Base-by-base conservation (phyloP, 2,329 filamentous ascomycete genomes). In the Colletotrichum aenigma region DNA sequence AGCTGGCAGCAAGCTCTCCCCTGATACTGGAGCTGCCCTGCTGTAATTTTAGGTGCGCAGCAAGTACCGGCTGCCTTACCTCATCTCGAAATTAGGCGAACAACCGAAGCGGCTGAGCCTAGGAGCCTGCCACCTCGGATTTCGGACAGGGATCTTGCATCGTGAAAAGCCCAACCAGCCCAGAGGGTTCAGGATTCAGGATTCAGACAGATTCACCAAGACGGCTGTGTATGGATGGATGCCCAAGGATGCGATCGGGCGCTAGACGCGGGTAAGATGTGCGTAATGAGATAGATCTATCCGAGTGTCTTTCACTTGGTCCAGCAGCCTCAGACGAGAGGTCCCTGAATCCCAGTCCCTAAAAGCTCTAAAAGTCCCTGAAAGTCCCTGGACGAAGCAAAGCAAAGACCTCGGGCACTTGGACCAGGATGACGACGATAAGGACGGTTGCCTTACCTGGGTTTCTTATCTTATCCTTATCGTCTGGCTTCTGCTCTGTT, bases 281-380 rank as follows among this genome's bases (percentile, higher is more conserved):
- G 18, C 32, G 24, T 26, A 58, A 58, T 70, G 15, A 75, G 71
- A 74, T 66, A 74, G 71, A 74, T 61, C 61, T 43, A 43, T 58
- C 52, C 15, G 32, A 15, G 16, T 43, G 13, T 58, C 18, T 18
- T n/a, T 18, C 28, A 28, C 1, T 16, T 1, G 52, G 21, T 55
- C 55, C 52, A 38, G 4, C 32, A 48, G 34, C 36, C 56, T 48
- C 21, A 56, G 26, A 26, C 12, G 62, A 28, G 34, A 48, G 61
- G 36, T 43, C 52, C 48, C 48, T 56, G 30, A 58, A 56, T 36
- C 58, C 34, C 62, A 28, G 62, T 26, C 62, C 6, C 32, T 66
- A 26, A 52, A 21, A 21, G 43, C 2, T 52, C 10, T 52, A 52
- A 30, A 38, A 7, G 21, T 13, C 13, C 32, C 43, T 52, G 43